Evolutionary conservation across 306 rosid genomes (phyloP).

Genomic region (Mimosa pudica): DNA sequence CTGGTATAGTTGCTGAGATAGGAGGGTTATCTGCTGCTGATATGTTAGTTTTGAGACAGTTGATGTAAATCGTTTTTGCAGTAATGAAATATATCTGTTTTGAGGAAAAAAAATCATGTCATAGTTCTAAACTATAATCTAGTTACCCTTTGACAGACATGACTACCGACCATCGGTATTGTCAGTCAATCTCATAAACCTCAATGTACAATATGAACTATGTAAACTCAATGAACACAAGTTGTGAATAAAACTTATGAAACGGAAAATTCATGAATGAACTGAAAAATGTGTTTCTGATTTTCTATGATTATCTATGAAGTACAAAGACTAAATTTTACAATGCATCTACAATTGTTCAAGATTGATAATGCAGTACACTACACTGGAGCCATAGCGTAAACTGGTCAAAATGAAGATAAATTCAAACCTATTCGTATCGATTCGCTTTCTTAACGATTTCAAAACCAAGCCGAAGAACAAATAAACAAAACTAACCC

Average conservation of each 20-base stretch:
- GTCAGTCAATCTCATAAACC: conserved; percentile 7
- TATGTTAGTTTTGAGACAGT: no score
- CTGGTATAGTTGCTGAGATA: no score
- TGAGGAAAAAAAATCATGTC: no score
- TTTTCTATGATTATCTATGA: background rate
- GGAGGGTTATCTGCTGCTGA: no score
- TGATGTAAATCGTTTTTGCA: no score
- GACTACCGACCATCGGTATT: no score
- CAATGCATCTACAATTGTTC: background rate
- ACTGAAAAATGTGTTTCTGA: background rate
- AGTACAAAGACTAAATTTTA: conserved; percentile 18
- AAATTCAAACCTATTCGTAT: background rate
- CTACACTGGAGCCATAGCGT: background rate
- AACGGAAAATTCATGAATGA: background rate
- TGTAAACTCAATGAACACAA: background rate
- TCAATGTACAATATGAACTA: background rate
- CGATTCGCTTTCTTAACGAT: background rate
- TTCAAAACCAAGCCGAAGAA: conserved; percentile 13
- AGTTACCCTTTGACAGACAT: background rate
- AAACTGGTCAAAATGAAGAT: background rate
- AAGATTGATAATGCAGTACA: conserved; percentile 1
- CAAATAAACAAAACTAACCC: conserved; percentile 52
- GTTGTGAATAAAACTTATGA: background rate
- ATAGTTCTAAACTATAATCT: background rate
- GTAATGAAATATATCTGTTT: no score